Evolutionary conservation across 2,329 filamentous ascomycete genomes (phyloP).

Genomic region (Nemania sp.): DNA sequence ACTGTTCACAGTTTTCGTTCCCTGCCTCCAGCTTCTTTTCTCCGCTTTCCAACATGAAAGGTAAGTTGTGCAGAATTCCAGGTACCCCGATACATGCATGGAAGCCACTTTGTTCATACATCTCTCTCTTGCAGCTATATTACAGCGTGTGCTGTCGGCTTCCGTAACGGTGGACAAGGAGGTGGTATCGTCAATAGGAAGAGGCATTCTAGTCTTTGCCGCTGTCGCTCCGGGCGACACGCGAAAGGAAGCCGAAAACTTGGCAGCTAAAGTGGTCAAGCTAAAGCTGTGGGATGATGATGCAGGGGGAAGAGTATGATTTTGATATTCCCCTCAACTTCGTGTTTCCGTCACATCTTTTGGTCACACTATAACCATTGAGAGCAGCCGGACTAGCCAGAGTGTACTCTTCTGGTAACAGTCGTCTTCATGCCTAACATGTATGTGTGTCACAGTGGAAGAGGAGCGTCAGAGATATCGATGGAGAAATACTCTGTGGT

Average conservation of each 20-base stretch:
- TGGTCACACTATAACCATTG: no score
- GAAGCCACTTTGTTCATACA: slow-evolving; percentile 18
- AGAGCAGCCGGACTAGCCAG: background rate
- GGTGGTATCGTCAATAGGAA: slow-evolving; percentile 86
- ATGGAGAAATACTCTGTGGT: slow-evolving; percentile 94
- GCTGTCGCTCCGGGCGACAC: slow-evolving; percentile 91
- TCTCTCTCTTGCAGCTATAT: slow-evolving; percentile 65
- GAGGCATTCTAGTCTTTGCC: slow-evolving; percentile 87
- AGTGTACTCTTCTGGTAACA: background rate
- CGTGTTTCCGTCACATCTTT: slow-evolving; percentile 1
- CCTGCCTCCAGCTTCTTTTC: no score
- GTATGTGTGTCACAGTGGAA: slow-evolving; percentile 71
- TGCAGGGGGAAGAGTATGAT: slow-evolving; percentile 63
- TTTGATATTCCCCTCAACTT: slow-evolving; percentile 15
- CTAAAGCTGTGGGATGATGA: slow-evolving; percentile 91
- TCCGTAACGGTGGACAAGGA: slow-evolving; percentile 94
- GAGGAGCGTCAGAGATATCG: slow-evolving; percentile 81
- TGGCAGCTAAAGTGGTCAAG: slow-evolving; percentile 86
- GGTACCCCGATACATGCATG: slow-evolving; percentile 7
- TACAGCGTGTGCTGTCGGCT: slow-evolving; percentile 92
- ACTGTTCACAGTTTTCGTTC: no score
- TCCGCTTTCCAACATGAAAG: slow-evolving; percentile 40
- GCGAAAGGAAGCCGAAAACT: slow-evolving; percentile 79
- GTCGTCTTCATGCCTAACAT: slow-evolving; percentile 23
- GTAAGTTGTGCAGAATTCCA: slow-evolving; percentile 31